phyloP scores from a whole-genome alignment of 2,329 filamentous ascomycete genomes.

The Davidsoniella eucalypti region DNA sequence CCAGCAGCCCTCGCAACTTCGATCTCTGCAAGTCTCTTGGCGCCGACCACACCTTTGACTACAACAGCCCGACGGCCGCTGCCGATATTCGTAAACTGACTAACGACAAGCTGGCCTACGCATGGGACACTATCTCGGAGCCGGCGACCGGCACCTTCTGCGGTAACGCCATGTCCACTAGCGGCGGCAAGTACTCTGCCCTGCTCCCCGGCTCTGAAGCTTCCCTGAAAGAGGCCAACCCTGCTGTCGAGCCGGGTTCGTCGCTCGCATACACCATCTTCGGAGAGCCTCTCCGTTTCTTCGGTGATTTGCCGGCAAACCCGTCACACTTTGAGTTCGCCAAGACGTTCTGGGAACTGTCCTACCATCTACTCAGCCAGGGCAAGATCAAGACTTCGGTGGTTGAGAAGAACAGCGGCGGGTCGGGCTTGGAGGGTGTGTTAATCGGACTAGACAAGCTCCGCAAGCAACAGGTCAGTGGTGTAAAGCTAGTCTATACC shows the following conservation, averaged over 20 bases:
- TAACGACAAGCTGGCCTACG: constrained; percentile 15
- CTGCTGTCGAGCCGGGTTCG: constrained; percentile 18
- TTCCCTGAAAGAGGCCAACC: constrained; percentile 26
- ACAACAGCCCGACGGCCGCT: constrained; percentile 18
- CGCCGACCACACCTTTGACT: constrained; percentile 31
- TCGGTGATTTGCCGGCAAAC: constrained; percentile 15
- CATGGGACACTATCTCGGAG: constrained; percentile 17
- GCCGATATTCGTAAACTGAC: constrained; percentile 17
- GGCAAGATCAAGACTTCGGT: constrained; percentile 21
- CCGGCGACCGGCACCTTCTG: constrained; percentile 17
- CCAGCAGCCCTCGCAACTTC: constrained; percentile 24
- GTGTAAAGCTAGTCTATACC: constrained; percentile 29
- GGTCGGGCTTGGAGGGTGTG: constrained; percentile 21
- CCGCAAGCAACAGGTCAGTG: constrained; percentile 22
- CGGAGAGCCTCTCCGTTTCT: constrained; percentile 21
- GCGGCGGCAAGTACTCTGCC: constrained; percentile 23
- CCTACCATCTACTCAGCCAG: constrained; percentile 20
- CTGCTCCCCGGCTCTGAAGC: constrained; percentile 24
- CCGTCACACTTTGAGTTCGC: constrained; percentile 22
- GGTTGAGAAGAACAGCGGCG: constrained; percentile 19
- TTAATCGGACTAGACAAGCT: constrained; percentile 21
- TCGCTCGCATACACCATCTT: constrained; percentile 27
- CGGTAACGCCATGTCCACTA: constrained; percentile 18
- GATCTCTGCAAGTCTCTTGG: constrained; percentile 26
- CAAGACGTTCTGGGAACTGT: constrained; percentile 23